Evolutionary conservation across 192 early-diverging fungal species (phyloP).

Genomic region (Backusella tarrabulga): DNA sequence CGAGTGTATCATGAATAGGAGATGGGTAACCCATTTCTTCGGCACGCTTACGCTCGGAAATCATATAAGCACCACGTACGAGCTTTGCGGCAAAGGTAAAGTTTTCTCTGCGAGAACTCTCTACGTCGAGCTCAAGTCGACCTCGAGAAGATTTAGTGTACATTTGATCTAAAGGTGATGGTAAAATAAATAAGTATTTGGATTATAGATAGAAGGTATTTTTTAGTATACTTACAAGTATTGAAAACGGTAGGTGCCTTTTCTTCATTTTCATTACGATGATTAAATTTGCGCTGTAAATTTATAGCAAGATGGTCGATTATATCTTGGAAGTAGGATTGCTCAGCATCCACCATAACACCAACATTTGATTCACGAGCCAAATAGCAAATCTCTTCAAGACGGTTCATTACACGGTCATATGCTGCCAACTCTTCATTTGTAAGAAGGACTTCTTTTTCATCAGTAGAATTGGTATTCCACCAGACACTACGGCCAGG

Average conservation of each 20-base stretch:
- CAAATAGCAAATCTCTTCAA: constrained; percentile 63
- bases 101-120: constrained; percentile 63
- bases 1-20: constrained; percentile 79
- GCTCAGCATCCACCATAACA: constrained; percentile 92
- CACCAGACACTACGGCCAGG: constrained; percentile 18
- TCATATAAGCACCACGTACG: constrained; percentile 54
- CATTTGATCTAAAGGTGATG: constrained; percentile 68
- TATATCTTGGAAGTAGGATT: constrained; percentile 89
- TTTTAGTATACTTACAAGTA: constrained; percentile 59
- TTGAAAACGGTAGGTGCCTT: constrained; percentile 78
- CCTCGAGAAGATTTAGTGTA: constrained; percentile 71
- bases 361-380: constrained; percentile 65
- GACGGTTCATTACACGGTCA: constrained; percentile 63
- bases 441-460: constrained; percentile 30
- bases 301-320: constrained; percentile 82
- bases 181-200: constrained; percentile 4
- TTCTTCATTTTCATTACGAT: constrained; percentile 12
- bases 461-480: background rate
- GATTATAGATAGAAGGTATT: background rate
- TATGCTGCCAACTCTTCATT: constrained; percentile 70
- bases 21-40: constrained; percentile 61
- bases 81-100: constrained; percentile 85
- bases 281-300: constrained; percentile 73
- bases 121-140: constrained; percentile 66
- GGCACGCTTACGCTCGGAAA: constrained; percentile 63